Conservation (phyloP, 1,284 basidiomycete species). For the Gomphus bonarii region DNA sequence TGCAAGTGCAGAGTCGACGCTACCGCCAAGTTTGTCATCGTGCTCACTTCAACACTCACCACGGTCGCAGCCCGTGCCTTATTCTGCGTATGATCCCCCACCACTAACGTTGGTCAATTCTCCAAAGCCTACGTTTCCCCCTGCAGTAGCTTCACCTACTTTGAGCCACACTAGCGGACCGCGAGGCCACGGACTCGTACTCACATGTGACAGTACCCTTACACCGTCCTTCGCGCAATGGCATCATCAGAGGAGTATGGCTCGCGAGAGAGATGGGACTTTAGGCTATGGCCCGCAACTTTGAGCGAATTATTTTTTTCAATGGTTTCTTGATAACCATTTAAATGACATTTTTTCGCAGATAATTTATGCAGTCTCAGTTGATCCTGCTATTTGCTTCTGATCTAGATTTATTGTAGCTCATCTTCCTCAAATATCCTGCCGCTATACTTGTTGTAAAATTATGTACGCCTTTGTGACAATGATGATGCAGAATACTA, state of each 20-base stretch:
- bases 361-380: neutral
- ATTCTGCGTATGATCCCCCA: neutral
- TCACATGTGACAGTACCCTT: neutral
- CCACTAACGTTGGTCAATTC: neutral
- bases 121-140: neutral
- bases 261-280: neutral
- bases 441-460: neutral
- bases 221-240: constrained; percentile 1
- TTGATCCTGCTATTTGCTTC: neutral
- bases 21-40: neutral
- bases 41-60: neutral
- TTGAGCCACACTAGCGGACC: neutral
- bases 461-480: neutral
- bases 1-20: neutral
- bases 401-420: neutral
- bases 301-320: neutral
- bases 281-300: neutral
- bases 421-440: neutral
- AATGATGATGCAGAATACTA: neutral
- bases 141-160: neutral
- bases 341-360: neutral
- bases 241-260: neutral
- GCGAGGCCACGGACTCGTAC: neutral
- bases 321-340: neutral
- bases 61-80: neutral